A percentile compares a stretch with the other conserved stretches of the same genome.
phyloP scores from a whole-genome alignment of 169 alveolate genomes.

The Eimeria zaria region DNA sequence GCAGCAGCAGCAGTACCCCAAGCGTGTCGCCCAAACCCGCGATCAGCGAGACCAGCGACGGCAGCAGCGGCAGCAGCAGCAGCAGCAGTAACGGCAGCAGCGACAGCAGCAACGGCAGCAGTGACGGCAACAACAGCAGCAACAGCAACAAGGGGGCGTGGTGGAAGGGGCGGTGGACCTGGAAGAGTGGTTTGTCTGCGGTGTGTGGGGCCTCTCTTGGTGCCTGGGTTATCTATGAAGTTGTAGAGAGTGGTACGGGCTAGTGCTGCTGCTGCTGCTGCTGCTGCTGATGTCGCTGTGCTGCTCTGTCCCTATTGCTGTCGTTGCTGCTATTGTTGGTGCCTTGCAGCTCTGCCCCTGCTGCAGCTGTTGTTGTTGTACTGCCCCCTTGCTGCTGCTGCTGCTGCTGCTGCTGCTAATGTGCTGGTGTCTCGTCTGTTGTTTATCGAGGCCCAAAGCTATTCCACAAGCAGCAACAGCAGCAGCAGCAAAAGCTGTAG shows the following conservation, averaged over 20 bases:
- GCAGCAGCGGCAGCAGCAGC: constrained; percentile 30
- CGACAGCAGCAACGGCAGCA: neutral
- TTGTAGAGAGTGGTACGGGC: too few relatives aligned
- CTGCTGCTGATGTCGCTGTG: neutral
- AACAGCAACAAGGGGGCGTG: neutral
- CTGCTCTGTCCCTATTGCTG: neutral
- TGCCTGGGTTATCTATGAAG: neutral
- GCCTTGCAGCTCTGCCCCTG: too few relatives aligned
- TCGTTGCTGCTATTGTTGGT: neutral
- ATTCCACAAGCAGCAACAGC: too few relatives aligned
- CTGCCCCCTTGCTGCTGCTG: too few relatives aligned
- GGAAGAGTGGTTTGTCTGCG: too few relatives aligned
- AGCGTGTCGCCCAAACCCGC: neutral
- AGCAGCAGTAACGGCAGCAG: constrained; percentile 12
- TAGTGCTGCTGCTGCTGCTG: constrained; percentile 1
- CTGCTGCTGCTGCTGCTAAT: too few relatives aligned
- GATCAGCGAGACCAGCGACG: neutral
- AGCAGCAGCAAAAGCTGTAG: too few relatives aligned
- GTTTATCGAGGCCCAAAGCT: too few relatives aligned
- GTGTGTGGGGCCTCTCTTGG: neutral
- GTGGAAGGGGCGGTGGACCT: neutral
- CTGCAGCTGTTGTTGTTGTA: too few relatives aligned
- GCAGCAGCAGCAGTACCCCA: neutral
- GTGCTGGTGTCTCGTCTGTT: too few relatives aligned
- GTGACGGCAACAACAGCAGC: neutral